phyloP scores from a whole-genome alignment of 2,329 filamentous ascomycete genomes.

The Aspergillus sp. region DNA sequence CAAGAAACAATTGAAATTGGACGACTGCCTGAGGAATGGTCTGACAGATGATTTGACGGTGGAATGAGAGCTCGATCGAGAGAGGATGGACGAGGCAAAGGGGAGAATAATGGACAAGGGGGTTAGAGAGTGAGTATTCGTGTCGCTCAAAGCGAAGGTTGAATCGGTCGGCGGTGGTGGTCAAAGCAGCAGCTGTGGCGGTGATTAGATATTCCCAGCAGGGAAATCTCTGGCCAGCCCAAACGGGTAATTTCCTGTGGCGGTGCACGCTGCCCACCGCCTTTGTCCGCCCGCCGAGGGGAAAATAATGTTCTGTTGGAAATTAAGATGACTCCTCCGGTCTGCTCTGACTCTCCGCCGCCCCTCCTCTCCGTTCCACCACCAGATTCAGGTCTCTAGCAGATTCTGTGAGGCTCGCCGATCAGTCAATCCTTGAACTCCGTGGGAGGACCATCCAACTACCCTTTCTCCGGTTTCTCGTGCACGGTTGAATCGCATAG shows the following conservation, averaged over 20 bases:
- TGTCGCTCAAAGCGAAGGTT: slow-evolving; percentile 15
- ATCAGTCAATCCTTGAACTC: not conserved
- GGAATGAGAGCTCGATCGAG: not conserved
- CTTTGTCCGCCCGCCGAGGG: not conserved
- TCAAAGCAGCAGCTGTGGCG: slow-evolving; percentile 24
- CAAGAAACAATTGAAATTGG: slow-evolving; percentile 20
- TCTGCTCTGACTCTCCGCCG: not conserved
- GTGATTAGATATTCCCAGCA: slow-evolving; percentile 21
- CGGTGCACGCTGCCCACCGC: not conserved
- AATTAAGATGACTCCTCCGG: slow-evolving; percentile 2
- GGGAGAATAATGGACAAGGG: slow-evolving; percentile 8
- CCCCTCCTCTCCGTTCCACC: not conserved
- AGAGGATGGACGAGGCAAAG: not conserved
- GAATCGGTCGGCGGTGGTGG: slow-evolving; percentile 15
- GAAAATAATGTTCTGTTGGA: not conserved
- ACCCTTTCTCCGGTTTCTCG: not conserved
- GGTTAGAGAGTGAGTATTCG: slow-evolving; percentile 5
- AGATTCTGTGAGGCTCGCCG: not conserved
- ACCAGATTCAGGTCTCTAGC: not conserved
- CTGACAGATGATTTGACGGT: not conserved
- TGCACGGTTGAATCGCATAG: slow-evolving; percentile 10
- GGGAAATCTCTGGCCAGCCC: not conserved
- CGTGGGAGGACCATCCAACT: not conserved
- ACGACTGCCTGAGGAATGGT: not conserved
- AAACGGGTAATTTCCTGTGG: not conserved